Base-by-base conservation (phyloP, 148 eudicot genomes). In the Fallopia convolvulus region DNA sequence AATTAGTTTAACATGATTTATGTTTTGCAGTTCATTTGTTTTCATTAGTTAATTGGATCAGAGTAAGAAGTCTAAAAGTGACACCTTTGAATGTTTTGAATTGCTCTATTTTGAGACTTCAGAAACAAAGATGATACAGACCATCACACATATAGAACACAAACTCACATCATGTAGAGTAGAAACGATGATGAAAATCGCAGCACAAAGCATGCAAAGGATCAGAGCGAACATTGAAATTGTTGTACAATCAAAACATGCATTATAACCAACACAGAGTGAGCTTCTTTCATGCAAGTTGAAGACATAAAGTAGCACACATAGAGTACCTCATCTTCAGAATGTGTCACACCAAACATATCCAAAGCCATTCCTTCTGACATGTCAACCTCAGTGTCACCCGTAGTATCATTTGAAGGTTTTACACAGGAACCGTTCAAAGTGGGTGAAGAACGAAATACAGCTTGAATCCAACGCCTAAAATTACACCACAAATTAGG, bases 391-490 rank as follows among this genome's bases (percentile, higher is more conserved):
- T 95, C 99, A 65, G 21, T 17, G 44, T 71, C 92, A 68, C 77
- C 63, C 30, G 41, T 78, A 71, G 80, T 66, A 40, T 72, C 77
- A 40, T 42, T 39, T 68, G 63, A 72, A 76, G 77, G 50, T 77
- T 73, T 79, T 79, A 73, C 42, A 32, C 58, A n/a, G 70, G 73
- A 66, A 44, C 80, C 81, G 75, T 84, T 82, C 47, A 49, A 75
- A 63, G 42, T 77, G 73, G 55, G 44, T 42, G 68, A 5, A 6
- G 79, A 66, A 48, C 77, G 74, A 77, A 95, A 95, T 6, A 88
- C 97, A 72, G 97, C 97, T 89, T 95, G 99, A 80, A 95, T 85
- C 97, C 99, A 94, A 63, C 99, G 94, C 90, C 99, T 95, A 83
- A 60, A 79, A 82, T 77, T 70, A 76, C 1, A 9, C 72, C 70